Evolutionary conservation across 306 rosid species (phyloP).

Genomic region (Herpetospermum pedunculosum): DNA sequence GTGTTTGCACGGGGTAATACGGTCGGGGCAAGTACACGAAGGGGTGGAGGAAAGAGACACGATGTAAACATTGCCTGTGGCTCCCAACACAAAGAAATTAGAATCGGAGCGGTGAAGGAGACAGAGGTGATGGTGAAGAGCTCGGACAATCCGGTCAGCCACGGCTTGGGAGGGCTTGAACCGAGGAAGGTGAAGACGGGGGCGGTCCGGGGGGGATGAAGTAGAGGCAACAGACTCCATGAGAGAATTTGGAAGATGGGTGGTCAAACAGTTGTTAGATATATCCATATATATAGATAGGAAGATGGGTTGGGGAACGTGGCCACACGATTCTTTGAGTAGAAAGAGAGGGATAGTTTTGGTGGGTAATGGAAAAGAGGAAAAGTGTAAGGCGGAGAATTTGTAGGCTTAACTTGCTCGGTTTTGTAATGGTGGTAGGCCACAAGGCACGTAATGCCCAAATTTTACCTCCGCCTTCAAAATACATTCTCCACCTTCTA

Average conservation of each 20-base stretch:
- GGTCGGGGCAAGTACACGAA: constrained; percentile 83
- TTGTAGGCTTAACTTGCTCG: not conserved
- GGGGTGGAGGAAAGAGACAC: constrained; percentile 40
- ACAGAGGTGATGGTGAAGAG: constrained; percentile 59
- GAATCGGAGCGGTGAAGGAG: constrained; percentile 66
- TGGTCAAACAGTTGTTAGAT: not conserved
- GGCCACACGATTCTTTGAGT: constrained; percentile 9
- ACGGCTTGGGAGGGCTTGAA: constrained; percentile 36
- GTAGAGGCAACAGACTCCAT: constrained; percentile 57
- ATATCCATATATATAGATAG: not conserved
- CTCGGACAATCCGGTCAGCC: constrained; percentile 55
- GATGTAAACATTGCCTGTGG: constrained; percentile 75
- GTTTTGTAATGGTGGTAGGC: constrained; percentile 4
- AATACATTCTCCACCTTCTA: not conserved
- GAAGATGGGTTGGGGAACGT: not conserved
- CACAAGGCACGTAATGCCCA: constrained; percentile 8
- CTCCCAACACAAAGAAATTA: constrained; percentile 61
- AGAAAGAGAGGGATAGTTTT: not conserved
- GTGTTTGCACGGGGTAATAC: constrained; percentile 74
- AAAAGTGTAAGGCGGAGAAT: not conserved
- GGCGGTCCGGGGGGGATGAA: constrained; percentile 19
- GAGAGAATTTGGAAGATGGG: not conserved
- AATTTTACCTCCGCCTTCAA: not conserved
- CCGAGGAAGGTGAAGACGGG: constrained; percentile 17
- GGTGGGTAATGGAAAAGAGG: not conserved